Percentiles rank a stretch among this genome's conserved stretches.
Conservation (phyloP, 495 filamentous ascomycete species). For the Pyrenula aspistea region DNA sequence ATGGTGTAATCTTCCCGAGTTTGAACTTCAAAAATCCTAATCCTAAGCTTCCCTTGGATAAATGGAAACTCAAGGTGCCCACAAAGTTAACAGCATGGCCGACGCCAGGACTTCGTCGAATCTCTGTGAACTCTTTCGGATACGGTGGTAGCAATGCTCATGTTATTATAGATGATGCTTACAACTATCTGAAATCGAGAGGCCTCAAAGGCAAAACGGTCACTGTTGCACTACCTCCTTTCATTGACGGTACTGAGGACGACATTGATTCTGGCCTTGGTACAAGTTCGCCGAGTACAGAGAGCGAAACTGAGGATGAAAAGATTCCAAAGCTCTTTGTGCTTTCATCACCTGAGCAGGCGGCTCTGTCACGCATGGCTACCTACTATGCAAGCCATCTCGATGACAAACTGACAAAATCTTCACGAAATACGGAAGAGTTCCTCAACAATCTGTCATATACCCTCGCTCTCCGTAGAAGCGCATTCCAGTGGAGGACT, state of each 20-base stretch:
- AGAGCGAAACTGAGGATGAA: neutral
- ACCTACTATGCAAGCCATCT: neutral
- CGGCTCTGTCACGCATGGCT: constrained; percentile 13
- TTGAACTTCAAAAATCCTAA: constrained; percentile 10
- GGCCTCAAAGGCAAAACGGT: constrained; percentile 9
- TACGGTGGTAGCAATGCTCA: constrained; percentile 8
- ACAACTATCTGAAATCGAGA: constrained; percentile 8
- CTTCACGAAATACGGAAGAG: neutral
- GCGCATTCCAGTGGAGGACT: constrained; percentile 14
- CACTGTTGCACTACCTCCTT: constrained; percentile 1
- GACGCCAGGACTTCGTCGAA: constrained; percentile 2
- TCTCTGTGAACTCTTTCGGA: constrained; percentile 3
- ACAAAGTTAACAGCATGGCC: constrained; percentile 3
- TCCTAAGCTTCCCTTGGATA: constrained; percentile 12
- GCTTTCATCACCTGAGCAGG: constrained; percentile 19
- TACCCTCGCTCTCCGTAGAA: constrained; percentile 17
- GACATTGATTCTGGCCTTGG: neutral
- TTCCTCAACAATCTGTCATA: constrained; percentile 15
- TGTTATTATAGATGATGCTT: constrained; percentile 5
- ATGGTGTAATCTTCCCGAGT: constrained; percentile 11
- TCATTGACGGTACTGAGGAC: constrained; percentile 12
- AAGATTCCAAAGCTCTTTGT: constrained; percentile 7
- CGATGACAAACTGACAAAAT: neutral
- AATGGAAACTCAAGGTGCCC: constrained; percentile 11
- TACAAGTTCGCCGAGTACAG: neutral